A percentile compares a stretch with the other conserved stretches of the same genome.
Evolutionary conservation across 805 yeast genomes (phyloP).

Genomic region (Priceomyces haplophilus): DNA sequence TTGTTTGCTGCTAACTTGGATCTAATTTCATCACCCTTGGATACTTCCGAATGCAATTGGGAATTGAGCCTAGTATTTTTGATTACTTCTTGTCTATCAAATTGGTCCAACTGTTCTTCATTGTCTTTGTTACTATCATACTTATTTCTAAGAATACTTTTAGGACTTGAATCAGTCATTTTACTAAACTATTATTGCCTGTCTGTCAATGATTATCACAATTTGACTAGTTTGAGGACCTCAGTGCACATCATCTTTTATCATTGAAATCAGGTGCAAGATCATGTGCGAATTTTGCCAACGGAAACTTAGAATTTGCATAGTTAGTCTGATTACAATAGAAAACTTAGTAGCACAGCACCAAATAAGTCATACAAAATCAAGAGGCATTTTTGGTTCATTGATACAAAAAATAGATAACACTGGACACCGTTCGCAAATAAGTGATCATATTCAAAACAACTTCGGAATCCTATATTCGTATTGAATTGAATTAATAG

Average conservation of each 20-base stretch:
- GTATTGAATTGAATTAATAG: background rate
- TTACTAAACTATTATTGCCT: background rate
- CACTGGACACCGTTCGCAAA: background rate
- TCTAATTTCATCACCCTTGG: constrained; percentile 46
- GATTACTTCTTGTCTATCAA: constrained; percentile 70
- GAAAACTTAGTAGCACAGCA: background rate
- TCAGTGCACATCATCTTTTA: background rate
- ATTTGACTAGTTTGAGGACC: no score
- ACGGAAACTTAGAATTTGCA: background rate
- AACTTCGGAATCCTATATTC: background rate
- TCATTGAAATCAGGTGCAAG: background rate
- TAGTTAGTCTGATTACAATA: background rate
- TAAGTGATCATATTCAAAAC: background rate
- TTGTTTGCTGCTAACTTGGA: constrained; percentile 42
- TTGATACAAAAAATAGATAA: background rate
- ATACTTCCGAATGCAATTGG: constrained; percentile 36
- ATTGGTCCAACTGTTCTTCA: constrained; percentile 15
- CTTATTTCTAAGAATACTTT: constrained; percentile 56
- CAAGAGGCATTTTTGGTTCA: background rate
- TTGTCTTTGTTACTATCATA: constrained; percentile 26
- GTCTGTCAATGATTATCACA: background rate
- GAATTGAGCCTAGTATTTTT: constrained; percentile 79
- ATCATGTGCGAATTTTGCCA: background rate
- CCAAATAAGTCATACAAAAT: background rate
- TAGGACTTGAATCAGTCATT: constrained; percentile 15